Percentiles rank a stretch among this genome's conserved stretches.
phyloP scores from a whole-genome alignment of 2,329 filamentous ascomycete genomes.

The Pyrenochaeta sp. region DNA sequence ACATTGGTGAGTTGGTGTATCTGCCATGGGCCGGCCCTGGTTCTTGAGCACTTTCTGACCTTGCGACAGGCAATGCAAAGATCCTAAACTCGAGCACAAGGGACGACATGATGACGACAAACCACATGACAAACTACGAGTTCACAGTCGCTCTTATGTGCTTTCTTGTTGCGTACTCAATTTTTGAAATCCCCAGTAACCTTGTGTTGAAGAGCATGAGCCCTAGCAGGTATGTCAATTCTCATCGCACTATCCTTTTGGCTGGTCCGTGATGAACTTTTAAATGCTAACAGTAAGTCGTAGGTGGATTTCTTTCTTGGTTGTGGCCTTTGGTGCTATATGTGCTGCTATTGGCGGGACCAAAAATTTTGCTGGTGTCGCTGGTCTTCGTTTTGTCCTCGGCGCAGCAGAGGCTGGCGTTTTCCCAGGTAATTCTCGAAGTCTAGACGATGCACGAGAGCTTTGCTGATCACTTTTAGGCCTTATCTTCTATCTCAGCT shows the following conservation, averaged over 20 bases:
- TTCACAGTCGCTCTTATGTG: conserved; percentile 44
- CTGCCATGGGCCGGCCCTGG: too few relatives aligned
- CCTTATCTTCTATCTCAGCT: conserved; percentile 61
- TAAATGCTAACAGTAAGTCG: too few relatives aligned
- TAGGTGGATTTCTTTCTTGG: conserved; percentile 50
- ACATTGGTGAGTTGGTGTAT: too few relatives aligned
- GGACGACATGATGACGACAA: conserved; percentile 68
- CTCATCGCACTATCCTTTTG: too few relatives aligned
- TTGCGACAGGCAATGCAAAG: conserved; percentile 78
- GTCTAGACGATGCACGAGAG: too few relatives aligned
- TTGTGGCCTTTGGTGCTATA: conserved; percentile 52
- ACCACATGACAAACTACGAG: conserved; percentile 66
- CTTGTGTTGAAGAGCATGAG: conserved; percentile 63
- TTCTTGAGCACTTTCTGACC: too few relatives aligned
- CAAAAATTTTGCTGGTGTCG: conserved; percentile 48
- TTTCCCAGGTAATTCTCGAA: conserved; percentile 21
- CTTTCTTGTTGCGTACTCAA: conserved; percentile 32
- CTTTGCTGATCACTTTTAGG: conserved; percentile 6
- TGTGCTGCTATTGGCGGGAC: conserved; percentile 55
- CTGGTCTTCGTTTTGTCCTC: conserved; percentile 52
- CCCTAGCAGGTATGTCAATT: too few relatives aligned
- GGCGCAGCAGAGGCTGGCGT: conserved; percentile 18
- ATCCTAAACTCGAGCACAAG: conserved; percentile 67
- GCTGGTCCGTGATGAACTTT: too few relatives aligned
- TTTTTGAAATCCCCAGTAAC: conserved; percentile 62